A percentile compares a stretch with the other conserved stretches of the same genome.
Evolutionary conservation across 2,329 filamentous ascomycete species (phyloP).

Genomic region (Parascedosporium putredinis): DNA sequence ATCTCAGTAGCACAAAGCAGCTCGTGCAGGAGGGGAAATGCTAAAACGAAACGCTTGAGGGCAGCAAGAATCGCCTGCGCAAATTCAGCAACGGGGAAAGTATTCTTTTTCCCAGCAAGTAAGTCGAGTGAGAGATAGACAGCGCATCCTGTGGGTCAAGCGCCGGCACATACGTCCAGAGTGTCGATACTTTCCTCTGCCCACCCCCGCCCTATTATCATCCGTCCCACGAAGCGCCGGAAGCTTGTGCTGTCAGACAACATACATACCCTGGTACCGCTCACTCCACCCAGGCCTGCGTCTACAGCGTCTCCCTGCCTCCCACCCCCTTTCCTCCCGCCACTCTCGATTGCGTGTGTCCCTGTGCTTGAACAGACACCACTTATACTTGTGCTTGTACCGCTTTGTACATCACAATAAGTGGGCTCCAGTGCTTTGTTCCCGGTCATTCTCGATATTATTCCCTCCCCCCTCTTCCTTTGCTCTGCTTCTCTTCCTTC

Average conservation of each 20-base stretch:
- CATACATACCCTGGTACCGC: constrained; percentile 7
- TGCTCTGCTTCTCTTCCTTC: neutral
- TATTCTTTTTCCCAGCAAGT: neutral
- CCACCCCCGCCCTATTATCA: constrained; percentile 6
- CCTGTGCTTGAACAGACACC: neutral
- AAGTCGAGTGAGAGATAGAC: constrained; percentile 3
- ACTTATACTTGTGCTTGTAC: neutral
- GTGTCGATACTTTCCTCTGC: too few relatives aligned
- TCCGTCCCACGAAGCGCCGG: constrained; percentile 8
- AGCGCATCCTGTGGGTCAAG: constrained; percentile 4
- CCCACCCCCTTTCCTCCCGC: constrained; percentile 1
- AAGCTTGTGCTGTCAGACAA: constrained; percentile 4
- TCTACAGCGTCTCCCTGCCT: constrained; percentile 3
- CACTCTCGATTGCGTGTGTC: neutral
- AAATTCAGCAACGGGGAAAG: neutral
- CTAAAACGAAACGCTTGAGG: too few relatives aligned
- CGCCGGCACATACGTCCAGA: constrained; percentile 1
- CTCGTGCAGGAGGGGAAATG: neutral
- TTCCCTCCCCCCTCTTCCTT: constrained; percentile 3
- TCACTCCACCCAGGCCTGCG: constrained; percentile 3
- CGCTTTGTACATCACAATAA: neutral
- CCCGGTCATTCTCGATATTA: constrained; percentile 1
- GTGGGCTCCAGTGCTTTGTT: neutral
- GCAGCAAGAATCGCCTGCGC: neutral
- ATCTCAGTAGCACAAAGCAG: constrained; percentile 2